Evolutionary conservation across 2,329 filamentous ascomycete species (phyloP).

Genomic region (Pleomassaria siparia): DNA sequence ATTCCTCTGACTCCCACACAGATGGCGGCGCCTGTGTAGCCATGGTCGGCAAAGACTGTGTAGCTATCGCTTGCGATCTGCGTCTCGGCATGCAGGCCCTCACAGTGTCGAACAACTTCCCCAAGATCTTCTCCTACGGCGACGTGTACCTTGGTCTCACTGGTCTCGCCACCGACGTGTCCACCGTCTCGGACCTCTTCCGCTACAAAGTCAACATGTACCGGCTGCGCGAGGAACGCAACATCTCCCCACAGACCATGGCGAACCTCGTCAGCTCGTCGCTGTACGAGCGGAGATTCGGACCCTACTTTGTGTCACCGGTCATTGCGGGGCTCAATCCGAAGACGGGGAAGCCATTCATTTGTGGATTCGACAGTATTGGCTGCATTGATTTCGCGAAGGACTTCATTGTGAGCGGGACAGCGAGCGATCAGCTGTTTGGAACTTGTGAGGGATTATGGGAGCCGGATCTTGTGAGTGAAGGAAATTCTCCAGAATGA

Average conservation of each 20-base stretch:
- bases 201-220: conserved; percentile 99
- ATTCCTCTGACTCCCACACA: conserved; percentile 34
- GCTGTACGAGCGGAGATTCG: conserved; percentile 94
- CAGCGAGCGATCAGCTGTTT: conserved; percentile 95
- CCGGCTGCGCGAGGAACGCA: conserved; percentile 93
- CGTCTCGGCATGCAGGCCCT: conserved; percentile 94
- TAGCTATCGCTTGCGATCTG: conserved; percentile 98
- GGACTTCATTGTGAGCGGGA: conserved; percentile 98
- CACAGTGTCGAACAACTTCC: conserved; percentile 99
- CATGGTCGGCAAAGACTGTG: conserved; percentile 99
- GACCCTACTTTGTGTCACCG: conserved; percentile 92
- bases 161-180: conserved; percentile 92
- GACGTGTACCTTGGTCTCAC: conserved; percentile 95
- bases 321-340: conserved; percentile 94
- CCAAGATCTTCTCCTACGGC: conserved; percentile 98
- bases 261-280: conserved; percentile 86
- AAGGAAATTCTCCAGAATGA: background rate
- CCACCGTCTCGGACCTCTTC: conserved; percentile 93
- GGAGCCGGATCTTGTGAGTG: conserved; percentile 90
- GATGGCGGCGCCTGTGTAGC: conserved; percentile 93
- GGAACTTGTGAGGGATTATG: conserved; percentile 97
- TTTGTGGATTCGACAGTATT: conserved; percentile 98
- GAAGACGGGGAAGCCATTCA: conserved; percentile 92
- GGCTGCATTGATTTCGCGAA: conserved; percentile 99
- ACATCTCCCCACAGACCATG: conserved; percentile 92